phyloP scores from a whole-genome alignment of 495 filamentous ascomycete genomes.

The Aspergillus asperescens region DNA sequence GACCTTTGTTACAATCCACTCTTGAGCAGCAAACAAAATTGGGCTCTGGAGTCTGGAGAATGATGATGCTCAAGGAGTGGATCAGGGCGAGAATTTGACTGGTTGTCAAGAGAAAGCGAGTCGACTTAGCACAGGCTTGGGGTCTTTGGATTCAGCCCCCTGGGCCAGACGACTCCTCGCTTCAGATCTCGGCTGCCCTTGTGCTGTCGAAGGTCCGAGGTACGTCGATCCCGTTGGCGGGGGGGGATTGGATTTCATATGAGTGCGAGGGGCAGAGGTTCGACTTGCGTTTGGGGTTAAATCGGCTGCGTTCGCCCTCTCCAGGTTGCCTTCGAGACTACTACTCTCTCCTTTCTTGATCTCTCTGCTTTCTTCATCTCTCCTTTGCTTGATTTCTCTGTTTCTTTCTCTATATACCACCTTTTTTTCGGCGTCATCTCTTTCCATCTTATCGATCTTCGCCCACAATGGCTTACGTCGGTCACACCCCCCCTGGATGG shows the following conservation, averaged over 20 bases:
- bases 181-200: neutral
- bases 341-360: neutral
- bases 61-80: neutral
- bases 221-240: slow-evolving; percentile 13
- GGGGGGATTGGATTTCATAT: slow-evolving; percentile 11
- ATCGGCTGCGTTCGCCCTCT: neutral
- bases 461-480: slow-evolving; percentile 12
- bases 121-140: neutral
- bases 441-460: no score
- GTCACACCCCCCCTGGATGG: slow-evolving; percentile 54
- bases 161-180: neutral
- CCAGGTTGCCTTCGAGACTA: neutral
- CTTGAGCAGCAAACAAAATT: neutral
- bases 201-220: slow-evolving; percentile 13
- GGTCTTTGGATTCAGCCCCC: neutral
- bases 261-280: slow-evolving; percentile 2
- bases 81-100: neutral
- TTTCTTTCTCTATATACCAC: neutral
- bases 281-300: neutral
- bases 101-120: neutral
- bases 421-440: no score
- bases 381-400: neutral
- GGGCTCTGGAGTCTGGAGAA: neutral
- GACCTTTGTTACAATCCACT: no score
- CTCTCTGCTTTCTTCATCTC: neutral